Base-by-base conservation (phyloP, 306 rosid genomes). In the Lathyrus tuberosus region DNA sequence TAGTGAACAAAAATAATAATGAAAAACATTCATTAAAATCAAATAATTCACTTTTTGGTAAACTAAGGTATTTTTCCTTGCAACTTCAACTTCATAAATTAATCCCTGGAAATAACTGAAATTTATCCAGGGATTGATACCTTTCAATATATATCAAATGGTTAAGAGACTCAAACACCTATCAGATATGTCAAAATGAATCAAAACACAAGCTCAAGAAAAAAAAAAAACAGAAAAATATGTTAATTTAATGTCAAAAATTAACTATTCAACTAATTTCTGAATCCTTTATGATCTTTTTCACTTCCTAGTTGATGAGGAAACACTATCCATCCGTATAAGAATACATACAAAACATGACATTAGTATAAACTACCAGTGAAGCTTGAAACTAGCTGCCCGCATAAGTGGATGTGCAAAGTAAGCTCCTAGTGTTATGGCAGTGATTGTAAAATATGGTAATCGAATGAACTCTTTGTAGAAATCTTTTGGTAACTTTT, bases 401-500 rank as follows among this genome's bases (percentile, higher is more conserved):
- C 83, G 96, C 98, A 94, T 90, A 40, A 88, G 87, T 1, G 98
- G 97, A 72, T 94, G 98, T 8, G 91, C 97, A 68, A 90, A 78
- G 74, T 94, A 94, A 28, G 92, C 95, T 53, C 98, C 98, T 62
- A 94, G 22, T 4, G 98, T 90, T 65, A 94, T 0, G 57, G 85
- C 90, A 43, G 98, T 90, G 80, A 94, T 77, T 8, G 83, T 14
- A 48, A 94, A 58, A 81, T 94, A 94, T 6, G 98, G 98, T 70
- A 94, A 40, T 30, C 97, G 87, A 49, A 94, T 53, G 58, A 94
- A 94, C 72, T 94, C 98, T 79, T 87, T 90, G 85, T 90, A 88
- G 81, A 84, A 94, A 70, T 87, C 88, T 77, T 81, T 78, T 1
- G 98, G 98, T 44, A 94, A 65, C 84, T 73, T 82, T 77, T 94